phyloP scores from a whole-genome alignment of 2,329 filamentous ascomycete genomes.

The Fusarium sublunatum region DNA sequence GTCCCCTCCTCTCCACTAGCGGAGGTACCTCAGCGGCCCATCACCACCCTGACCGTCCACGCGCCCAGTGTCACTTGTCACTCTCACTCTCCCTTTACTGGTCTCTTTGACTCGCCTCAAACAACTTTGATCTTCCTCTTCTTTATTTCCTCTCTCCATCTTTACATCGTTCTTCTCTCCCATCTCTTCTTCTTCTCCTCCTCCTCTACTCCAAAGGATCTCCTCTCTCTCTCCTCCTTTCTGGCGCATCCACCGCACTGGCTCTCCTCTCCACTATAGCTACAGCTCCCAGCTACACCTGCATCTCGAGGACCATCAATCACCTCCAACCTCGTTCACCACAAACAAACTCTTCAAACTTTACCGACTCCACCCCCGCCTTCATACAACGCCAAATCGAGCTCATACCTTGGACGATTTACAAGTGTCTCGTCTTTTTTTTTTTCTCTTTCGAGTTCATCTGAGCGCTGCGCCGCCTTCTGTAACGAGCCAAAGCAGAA shows the following conservation, averaged over 20 bases:
- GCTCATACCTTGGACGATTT: slow-evolving; percentile 15
- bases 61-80: slow-evolving; percentile 38
- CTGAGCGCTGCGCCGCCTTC: slow-evolving; percentile 23
- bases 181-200: not conserved
- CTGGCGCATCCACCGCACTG: not conserved
- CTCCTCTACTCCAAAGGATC: slow-evolving; percentile 1
- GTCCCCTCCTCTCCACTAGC: slow-evolving; percentile 19
- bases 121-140: slow-evolving; percentile 21
- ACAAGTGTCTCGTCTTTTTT: slow-evolving; percentile 12
- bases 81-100: slow-evolving; percentile 20
- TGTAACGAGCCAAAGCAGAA: slow-evolving; percentile 2
- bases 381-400: slow-evolving; percentile 22
- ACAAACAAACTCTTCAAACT: slow-evolving; percentile 18
- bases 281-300: slow-evolving; percentile 2
- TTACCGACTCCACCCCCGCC: slow-evolving; percentile 26
- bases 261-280: slow-evolving; percentile 2
- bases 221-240: slow-evolving; percentile 2
- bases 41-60: slow-evolving; percentile 33
- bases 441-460: slow-evolving; percentile 6
- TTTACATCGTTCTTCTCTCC: slow-evolving; percentile 10
- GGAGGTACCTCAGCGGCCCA: slow-evolving; percentile 18
- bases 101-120: slow-evolving; percentile 14
- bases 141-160: slow-evolving; percentile 21
- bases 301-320: slow-evolving; percentile 15
- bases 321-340: slow-evolving; percentile 17